Evolutionary conservation across 495 filamentous ascomycete genomes (phyloP).

Genomic region (Chaetomium cochliodes): DNA sequence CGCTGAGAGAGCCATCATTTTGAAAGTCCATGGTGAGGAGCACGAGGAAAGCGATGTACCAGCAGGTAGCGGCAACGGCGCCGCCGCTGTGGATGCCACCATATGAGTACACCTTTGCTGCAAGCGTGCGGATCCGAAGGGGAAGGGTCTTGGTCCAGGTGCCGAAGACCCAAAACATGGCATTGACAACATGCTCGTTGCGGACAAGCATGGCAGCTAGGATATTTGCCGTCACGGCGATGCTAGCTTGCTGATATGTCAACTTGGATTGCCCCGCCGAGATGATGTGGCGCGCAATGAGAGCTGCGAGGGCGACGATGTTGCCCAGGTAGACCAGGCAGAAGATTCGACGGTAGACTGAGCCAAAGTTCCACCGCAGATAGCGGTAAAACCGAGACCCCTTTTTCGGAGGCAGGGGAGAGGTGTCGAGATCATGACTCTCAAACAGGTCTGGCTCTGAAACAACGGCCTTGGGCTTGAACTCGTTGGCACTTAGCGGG

Average conservation of each 20-base stretch:
- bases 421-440: conserved; percentile 20
- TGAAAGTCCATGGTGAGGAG: conserved; percentile 43
- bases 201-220: conserved; percentile 58
- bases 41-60: conserved; percentile 59
- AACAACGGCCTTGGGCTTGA: conserved; percentile 7
- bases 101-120: conserved; percentile 73
- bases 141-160: conserved; percentile 58
- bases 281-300: conserved; percentile 17
- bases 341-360: conserved; percentile 41
- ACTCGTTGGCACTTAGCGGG: neutral
- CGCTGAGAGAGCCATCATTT: conserved; percentile 35
- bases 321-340: conserved; percentile 37
- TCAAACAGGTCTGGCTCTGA: conserved; percentile 17
- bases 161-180: conserved; percentile 62
- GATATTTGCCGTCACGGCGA: conserved; percentile 50
- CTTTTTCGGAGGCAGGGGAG: conserved; percentile 34
- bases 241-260: conserved; percentile 32
- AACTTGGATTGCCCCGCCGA: conserved; percentile 12
- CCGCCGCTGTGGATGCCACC: conserved; percentile 76
- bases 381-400: conserved; percentile 34
- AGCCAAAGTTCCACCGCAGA: conserved; percentile 39
- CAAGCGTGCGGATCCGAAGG: conserved; percentile 59
- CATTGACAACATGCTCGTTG: conserved; percentile 73
- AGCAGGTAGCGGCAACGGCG: conserved; percentile 63
- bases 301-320: conserved; percentile 27